Conservation (phyloP, 805 yeast species). For the Saccharomycopsis sp. region DNA sequence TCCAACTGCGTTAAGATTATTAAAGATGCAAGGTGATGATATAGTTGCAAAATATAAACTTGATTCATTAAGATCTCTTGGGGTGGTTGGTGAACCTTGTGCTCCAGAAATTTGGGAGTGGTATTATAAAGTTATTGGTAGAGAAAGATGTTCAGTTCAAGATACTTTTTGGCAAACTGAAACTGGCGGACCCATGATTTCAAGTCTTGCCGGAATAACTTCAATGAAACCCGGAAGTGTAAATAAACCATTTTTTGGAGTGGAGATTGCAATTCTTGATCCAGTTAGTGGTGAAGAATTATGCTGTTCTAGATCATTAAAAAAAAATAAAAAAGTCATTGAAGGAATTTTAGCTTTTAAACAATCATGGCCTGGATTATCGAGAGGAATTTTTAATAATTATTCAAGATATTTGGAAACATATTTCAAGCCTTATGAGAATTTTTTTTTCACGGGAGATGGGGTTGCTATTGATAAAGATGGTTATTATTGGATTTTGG, state of each 20-base stretch:
- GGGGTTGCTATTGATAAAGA: constrained; percentile 82
- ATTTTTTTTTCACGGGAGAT: constrained; percentile 78
- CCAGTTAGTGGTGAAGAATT: constrained; percentile 66
- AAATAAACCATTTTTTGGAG: constrained; percentile 76
- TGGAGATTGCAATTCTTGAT: constrained; percentile 62
- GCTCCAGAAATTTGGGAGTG: constrained; percentile 84
- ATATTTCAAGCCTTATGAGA: constrained; percentile 73
- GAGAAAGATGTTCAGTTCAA: constrained; percentile 55
- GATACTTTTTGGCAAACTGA: constrained; percentile 91
- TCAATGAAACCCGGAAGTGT: constrained; percentile 85
- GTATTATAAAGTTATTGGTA: constrained; percentile 66
- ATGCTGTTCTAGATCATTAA: constrained; percentile 29
- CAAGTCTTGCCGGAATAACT: constrained; percentile 66
- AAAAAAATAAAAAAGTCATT: constrained; percentile 38
- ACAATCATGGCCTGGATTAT: constrained; percentile 77
- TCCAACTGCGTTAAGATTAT: constrained; percentile 70
- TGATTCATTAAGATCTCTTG: constrained; percentile 54
- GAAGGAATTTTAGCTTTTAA: constrained; percentile 74
- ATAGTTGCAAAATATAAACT: constrained; percentile 52
- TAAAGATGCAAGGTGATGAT: constrained; percentile 62
- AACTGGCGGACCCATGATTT: constrained; percentile 69
- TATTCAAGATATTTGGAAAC: constrained; percentile 69
- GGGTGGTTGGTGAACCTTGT: constrained; percentile 82
- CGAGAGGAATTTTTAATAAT: constrained; percentile 72
- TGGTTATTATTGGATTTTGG: constrained; percentile 78